Evolutionary conservation across 1,284 basidiomycete species (phyloP).

Genomic region (Exobasidium cylindrosporum): DNA sequence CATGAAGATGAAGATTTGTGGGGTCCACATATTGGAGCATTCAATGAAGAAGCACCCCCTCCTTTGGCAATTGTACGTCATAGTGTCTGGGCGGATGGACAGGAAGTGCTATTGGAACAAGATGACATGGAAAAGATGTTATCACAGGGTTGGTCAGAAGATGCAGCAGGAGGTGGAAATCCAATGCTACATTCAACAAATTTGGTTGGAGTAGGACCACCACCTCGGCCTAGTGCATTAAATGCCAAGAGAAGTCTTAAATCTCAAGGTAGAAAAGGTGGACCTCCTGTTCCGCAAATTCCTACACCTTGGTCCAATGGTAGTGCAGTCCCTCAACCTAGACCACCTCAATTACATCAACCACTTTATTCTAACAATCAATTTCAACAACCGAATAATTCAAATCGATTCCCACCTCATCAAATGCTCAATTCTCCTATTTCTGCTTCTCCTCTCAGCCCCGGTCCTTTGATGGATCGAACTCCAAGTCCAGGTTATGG

Average conservation of each 20-base stretch:
- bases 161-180: background rate
- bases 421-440: background rate
- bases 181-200: background rate
- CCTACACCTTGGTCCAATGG: background rate
- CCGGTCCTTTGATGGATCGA: background rate
- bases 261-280: background rate
- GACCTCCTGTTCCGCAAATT: slow-evolving; percentile 5
- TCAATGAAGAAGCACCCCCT: slow-evolving; percentile 44
- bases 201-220: background rate
- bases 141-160: slow-evolving; percentile 39
- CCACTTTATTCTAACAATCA: background rate
- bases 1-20: slow-evolving; percentile 82
- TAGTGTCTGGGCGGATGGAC: slow-evolving; percentile 38
- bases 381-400: background rate
- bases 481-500: slow-evolving; percentile 11
- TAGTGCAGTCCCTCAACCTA: background rate
- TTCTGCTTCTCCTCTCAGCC: background rate
- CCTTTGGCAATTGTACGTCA: slow-evolving; percentile 43
- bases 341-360: background rate
- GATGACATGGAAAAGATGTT: slow-evolving; percentile 48
- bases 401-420: background rate
- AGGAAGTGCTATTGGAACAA: slow-evolving; percentile 37
- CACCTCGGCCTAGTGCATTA: slow-evolving; percentile 6
- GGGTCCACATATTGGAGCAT: slow-evolving; percentile 62
- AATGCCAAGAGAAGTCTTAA: background rate